phyloP scores from a whole-genome alignment of 2,329 filamentous ascomycete species.

The Colletotrichum australisinense region DNA sequence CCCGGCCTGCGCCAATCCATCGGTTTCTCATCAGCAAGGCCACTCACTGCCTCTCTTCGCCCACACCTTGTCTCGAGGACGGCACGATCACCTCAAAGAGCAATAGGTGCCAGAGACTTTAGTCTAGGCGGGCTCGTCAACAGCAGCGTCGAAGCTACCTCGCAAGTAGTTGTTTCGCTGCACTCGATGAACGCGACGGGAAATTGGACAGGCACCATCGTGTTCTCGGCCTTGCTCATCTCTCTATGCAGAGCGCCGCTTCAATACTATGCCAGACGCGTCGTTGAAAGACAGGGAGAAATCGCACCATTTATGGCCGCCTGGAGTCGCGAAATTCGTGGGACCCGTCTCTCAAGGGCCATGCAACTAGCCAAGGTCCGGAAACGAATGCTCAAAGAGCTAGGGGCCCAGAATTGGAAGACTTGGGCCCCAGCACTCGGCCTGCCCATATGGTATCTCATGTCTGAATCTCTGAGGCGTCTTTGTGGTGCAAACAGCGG shows the following conservation, averaged over 20 bases:
- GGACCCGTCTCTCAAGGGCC: background rate
- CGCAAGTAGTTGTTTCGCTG: conserved; percentile 33
- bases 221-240: conserved; percentile 1
- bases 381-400: conserved; percentile 48
- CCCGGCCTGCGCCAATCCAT: background rate
- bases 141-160: conserved; percentile 21
- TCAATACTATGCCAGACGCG: background rate
- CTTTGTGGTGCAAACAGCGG: conserved; percentile 55
- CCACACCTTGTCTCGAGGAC: background rate
- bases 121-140: conserved; percentile 43
- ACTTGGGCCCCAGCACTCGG: conserved; percentile 50
- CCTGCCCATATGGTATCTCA: conserved; percentile 61
- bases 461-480: conserved; percentile 62
- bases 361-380: background rate
- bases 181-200: background rate
- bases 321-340: background rate
- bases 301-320: background rate
- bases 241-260: background rate
- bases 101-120: conserved; percentile 35
- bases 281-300: background rate
- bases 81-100: background rate
- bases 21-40: conserved; percentile 12
- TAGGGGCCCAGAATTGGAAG: conserved; percentile 61
- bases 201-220: conserved; percentile 2
- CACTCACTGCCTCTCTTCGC: conserved; percentile 12